phyloP scores from a whole-genome alignment of 1,139 yeast genomes.

The Suzukiozyma palmioleophila region DNA sequence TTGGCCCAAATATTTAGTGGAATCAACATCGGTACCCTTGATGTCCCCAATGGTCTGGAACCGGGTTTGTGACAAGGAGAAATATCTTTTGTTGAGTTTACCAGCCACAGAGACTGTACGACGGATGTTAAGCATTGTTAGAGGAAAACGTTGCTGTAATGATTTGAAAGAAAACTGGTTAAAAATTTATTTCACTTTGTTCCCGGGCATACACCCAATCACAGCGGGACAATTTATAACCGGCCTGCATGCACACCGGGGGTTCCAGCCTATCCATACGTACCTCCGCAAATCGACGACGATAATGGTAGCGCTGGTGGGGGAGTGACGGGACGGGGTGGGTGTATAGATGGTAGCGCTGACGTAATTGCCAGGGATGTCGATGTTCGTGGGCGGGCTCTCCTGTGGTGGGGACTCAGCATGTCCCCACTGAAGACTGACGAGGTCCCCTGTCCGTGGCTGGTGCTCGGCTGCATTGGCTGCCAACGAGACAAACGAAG shows the following conservation, averaged over 20 bases:
- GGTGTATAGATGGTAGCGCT: constrained; percentile 1
- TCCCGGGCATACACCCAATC: not conserved
- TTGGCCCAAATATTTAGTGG: constrained; percentile 54
- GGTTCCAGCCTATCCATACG: not conserved
- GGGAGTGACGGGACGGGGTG: too few species aligned
- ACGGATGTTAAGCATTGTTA: constrained; percentile 10
- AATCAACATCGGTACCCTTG: constrained; percentile 48
- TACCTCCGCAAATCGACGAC: too few species aligned
- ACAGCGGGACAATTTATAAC: not conserved
- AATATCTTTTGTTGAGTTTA: constrained; percentile 13
- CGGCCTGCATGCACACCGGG: not conserved
- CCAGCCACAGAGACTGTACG: constrained; percentile 10
- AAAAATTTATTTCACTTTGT: not conserved
- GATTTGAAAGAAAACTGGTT: not conserved
- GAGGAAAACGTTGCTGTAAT: not conserved
- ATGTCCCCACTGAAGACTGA: too few species aligned
- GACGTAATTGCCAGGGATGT: too few species aligned
- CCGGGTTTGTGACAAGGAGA: constrained; percentile 17
- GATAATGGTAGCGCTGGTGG: too few species aligned
- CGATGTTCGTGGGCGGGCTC: too few species aligned
- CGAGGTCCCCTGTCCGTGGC: too few species aligned
- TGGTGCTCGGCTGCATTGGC: too few species aligned
- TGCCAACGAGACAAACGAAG: too few species aligned
- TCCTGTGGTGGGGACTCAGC: too few species aligned
- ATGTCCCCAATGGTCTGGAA: constrained; percentile 42